phyloP scores from a whole-genome alignment of 441 rosid species.

The Populus tomentosa region DNA sequence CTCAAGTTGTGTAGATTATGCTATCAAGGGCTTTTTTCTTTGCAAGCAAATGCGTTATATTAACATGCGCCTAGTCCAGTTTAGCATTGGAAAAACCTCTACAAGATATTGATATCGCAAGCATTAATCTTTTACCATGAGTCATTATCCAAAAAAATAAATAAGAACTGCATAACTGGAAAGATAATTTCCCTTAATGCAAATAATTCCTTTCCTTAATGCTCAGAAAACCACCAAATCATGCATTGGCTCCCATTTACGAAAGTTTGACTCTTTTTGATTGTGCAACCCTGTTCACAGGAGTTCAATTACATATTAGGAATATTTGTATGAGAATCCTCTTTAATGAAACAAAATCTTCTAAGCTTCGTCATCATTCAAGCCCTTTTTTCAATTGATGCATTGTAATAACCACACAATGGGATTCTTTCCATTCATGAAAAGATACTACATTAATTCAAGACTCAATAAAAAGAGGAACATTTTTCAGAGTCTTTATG shows the following conservation, averaged over 20 bases:
- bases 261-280: background rate
- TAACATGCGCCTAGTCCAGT: background rate
- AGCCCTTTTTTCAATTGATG: background rate
- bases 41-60: background rate
- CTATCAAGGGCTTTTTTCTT: background rate
- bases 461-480: background rate
- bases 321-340: too few relatives aligned
- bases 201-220: too few relatives aligned
- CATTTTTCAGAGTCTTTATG: background rate
- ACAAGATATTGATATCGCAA: background rate
- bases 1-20: background rate
- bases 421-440: background rate
- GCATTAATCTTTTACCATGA: background rate
- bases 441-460: background rate
- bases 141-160: background rate
- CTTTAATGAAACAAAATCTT: background rate
- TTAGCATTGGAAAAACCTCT: background rate
- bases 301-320: background rate
- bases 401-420: background rate
- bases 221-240: too few relatives aligned
- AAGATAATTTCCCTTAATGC: background rate
- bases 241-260: background rate
- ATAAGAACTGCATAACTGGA: background rate
- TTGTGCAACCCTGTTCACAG: background rate
- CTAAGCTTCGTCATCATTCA: background rate